phyloP scores from a whole-genome alignment of 2,329 filamentous ascomycete genomes.

The Fusarium scirpi region DNA sequence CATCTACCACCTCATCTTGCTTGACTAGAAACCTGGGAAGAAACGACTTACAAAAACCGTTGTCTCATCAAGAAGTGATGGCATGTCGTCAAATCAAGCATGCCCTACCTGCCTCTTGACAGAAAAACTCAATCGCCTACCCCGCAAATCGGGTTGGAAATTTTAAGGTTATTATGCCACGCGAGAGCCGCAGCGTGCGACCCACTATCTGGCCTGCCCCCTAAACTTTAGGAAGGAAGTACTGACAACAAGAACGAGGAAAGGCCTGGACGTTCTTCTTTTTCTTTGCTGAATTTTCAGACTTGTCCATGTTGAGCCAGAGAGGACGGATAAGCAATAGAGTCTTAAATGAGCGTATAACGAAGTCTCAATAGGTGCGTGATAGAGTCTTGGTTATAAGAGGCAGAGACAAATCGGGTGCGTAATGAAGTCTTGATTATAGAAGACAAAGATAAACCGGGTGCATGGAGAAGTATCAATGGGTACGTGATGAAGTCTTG shows the following conservation, averaged over 20 bases:
- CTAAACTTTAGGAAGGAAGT: neutral
- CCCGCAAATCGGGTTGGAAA: neutral
- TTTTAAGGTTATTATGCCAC: conserved; percentile 17
- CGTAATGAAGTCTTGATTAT: too few species aligned
- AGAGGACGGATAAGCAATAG: neutral
- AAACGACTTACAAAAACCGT: neutral
- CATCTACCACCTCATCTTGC: neutral
- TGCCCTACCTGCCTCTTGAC: neutral
- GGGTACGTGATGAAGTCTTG: too few species aligned
- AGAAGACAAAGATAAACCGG: too few species aligned
- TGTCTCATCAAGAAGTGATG: neutral
- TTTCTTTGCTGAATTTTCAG: neutral
- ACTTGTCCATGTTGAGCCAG: neutral
- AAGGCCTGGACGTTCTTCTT: neutral
- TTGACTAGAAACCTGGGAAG: neutral
- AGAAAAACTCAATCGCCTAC: neutral
- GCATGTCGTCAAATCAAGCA: conserved; percentile 3
- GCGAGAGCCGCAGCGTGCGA: neutral
- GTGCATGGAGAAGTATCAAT: too few species aligned
- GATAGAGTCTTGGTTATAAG: too few species aligned
- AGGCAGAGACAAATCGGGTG: too few species aligned
- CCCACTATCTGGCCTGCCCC: neutral
- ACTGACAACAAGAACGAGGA: neutral
- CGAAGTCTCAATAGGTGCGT: too few species aligned
- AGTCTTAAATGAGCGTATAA: neutral